Evolutionary conservation across 495 filamentous ascomycete genomes (phyloP), one percentile per base, ranked within the genome.

Genomic region (Extremus antarcticus): DNA sequence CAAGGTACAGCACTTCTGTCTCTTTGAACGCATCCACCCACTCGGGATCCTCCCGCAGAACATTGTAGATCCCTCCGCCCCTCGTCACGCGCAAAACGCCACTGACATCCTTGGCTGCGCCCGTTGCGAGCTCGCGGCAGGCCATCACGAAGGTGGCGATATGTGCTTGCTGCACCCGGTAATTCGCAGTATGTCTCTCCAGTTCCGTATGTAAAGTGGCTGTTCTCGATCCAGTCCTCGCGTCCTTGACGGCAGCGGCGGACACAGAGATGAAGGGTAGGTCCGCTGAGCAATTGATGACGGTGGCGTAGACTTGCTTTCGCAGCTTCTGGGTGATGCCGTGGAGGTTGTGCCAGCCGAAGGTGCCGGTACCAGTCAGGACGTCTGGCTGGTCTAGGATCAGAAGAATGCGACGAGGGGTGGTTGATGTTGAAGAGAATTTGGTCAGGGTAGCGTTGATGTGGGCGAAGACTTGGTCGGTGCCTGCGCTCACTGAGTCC

Each of bases 81-180:
- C 71, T 74, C 9, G 84, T 88, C 50, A 94, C 77, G 60, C 91
- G 78, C 52, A 95, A 58, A 35, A 95, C 87, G 9, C 92, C 91
- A 72, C 86, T 94, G 22, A 96, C 87, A 74, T 97, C 91, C 67
- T 76, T 84, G 50, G 91, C 92, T 16, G 81, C 77, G 1, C 91
- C 91, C 0, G 88, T 94, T 62, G 90, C 87, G 55, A 97, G 68
- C 56, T 78, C 74, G 45, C 88, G 75, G 24, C 90, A 68, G 57
- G 86, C 81, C 65, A 90, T 75, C 1, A 87, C 73, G 54, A 77
- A 75, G 9, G 74, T 64, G 10, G 92, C 88, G 62, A 81, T 73
- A 68, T 95, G 88, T n/a, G 84, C 86, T 62, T 87, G 46, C 25
- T 53, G 53, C n/a, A 58, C 46, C 32, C 55, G n/a, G 47, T 61